Conservation (phyloP, 495 filamentous ascomycete genomes). For the Aeminium ludgeri region DNA sequence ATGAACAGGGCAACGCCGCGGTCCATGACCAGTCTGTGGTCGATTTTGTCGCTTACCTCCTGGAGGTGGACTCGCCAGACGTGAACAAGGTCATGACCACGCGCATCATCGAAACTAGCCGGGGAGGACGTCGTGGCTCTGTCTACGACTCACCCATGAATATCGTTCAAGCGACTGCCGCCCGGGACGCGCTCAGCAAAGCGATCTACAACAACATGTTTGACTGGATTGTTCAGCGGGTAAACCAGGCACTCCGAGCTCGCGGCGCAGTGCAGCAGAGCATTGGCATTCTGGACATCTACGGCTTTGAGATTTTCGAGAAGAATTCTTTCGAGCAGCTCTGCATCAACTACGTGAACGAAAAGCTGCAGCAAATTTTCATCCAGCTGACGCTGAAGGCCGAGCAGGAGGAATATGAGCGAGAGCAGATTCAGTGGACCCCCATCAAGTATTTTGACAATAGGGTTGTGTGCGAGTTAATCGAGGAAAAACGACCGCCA, state of each 20-base stretch:
- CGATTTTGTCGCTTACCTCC: constrained; percentile 82
- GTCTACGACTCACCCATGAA: constrained; percentile 90
- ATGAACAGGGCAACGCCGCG: constrained; percentile 71
- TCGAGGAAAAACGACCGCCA: constrained; percentile 79
- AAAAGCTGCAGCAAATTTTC: constrained; percentile 98
- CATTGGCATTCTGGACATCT: constrained; percentile 97
- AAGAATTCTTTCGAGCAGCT: constrained; percentile 98
- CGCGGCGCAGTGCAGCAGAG: constrained; percentile 58
- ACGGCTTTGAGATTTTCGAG: constrained; percentile 99
- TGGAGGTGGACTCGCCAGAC: constrained; percentile 68
- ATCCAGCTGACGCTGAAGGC: constrained; percentile 94
- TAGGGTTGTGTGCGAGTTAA: constrained; percentile 94
- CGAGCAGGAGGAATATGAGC: constrained; percentile 94
- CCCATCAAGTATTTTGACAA: constrained; percentile 99
- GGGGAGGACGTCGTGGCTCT: constrained; percentile 60
- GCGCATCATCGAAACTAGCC: constrained; percentile 75
- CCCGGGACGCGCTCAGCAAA: constrained; percentile 83
- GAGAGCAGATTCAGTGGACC: constrained; percentile 95
- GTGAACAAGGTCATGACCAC: constrained; percentile 81
- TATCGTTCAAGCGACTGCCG: constrained; percentile 74
- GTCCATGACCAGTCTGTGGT: constrained; percentile 79
- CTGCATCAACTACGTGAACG: constrained; percentile 99
- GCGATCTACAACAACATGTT: constrained; percentile 96
- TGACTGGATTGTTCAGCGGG: constrained; percentile 92
- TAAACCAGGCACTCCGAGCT: constrained; percentile 77